Evolutionary conservation across 345 rosid genomes (phyloP).

Genomic region (Eutrema japonicum): DNA sequence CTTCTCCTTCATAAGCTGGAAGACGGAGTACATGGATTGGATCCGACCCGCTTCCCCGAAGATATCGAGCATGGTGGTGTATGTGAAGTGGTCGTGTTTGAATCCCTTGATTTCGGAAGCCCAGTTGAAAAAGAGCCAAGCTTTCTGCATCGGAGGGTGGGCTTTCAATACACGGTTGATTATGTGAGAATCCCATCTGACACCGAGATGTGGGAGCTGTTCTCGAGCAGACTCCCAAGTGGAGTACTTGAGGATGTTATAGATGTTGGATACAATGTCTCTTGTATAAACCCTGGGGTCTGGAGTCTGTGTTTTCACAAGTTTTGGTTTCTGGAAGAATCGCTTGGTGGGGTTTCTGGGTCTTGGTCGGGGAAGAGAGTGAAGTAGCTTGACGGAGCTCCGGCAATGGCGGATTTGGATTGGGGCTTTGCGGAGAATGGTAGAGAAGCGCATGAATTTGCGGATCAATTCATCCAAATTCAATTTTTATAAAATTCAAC

Average conservation of each 20-base stretch:
- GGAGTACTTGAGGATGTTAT: slow-evolving; percentile 70
- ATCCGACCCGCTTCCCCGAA: slow-evolving; percentile 90
- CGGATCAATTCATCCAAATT: neutral
- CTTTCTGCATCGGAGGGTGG: slow-evolving; percentile 93
- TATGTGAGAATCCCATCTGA: slow-evolving; percentile 82
- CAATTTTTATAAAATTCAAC: neutral
- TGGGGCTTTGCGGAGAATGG: neutral
- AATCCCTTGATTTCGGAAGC: slow-evolving; percentile 57
- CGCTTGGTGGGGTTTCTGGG: slow-evolving; percentile 39
- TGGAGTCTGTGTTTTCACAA: slow-evolving; percentile 10
- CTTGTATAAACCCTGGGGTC: slow-evolving; percentile 57
- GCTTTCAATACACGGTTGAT: slow-evolving; percentile 79
- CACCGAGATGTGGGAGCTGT: slow-evolving; percentile 50
- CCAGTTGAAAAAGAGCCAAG: slow-evolving; percentile 92
- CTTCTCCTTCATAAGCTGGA: slow-evolving; percentile 62
- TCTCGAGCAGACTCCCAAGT: slow-evolving; percentile 75
- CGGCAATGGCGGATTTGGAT: slow-evolving; percentile 16
- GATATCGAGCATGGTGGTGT: slow-evolving; percentile 90
- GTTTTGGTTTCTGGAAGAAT: slow-evolving; percentile 33
- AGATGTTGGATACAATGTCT: slow-evolving; percentile 55
- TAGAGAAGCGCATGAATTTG: slow-evolving; percentile 33
- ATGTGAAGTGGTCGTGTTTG: slow-evolving; percentile 86
- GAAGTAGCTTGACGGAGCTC: slow-evolving; percentile 40
- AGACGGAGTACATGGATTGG: slow-evolving; percentile 65
- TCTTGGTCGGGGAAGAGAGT: slow-evolving; percentile 49